Base-by-base conservation (phyloP, 768 basidiomycete species). In the Trametes elegans region DNA sequence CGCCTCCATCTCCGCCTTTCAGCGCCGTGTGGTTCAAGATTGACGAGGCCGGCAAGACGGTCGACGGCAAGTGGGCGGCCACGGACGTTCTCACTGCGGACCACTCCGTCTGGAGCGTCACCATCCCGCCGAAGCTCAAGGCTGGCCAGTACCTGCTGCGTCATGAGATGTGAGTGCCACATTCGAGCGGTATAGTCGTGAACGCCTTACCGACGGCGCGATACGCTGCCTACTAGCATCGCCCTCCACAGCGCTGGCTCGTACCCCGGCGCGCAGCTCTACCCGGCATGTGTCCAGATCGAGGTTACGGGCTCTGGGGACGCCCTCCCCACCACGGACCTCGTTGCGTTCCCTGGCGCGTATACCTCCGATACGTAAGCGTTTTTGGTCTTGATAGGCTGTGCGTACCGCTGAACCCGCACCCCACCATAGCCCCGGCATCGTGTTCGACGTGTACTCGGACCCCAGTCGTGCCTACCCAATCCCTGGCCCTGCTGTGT, bases 11-110 rank as follows among this genome's bases (percentile, higher is more conserved):
- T 11, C 9, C 4, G 27, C 16, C 19, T 1, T 18, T 21, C 38
- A 78, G 76, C 21, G 74, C 74, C 14, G 77, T 79, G 5, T 79
- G 79, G 79, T 79, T 79, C 74, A 79, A 80, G 62, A 72, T 79
- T 14, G 71, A 71, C n/a, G 64, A 80, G 52, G 40, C 67, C 26
- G 79, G 79, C n/a, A 78, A 77, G 62, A 71, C 68, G 9, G 56
- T 72, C 2, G 71, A 71, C 46, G 78, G 77, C 7, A 69, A 70
- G 41, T 78, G 77, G 79, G 77, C 76, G 2, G 69, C 76, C 16
- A 74, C 74, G 0, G 72, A 75, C 48, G 46, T 75, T 18, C 68
- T 79, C 23, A 64, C 64, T 7, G 72, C 71, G 1, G 58, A 68
- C n/a, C 68, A 77, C 56, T 71, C 72, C 50, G 66, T 77, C 48